Evolutionary conservation across 2,329 filamentous ascomycete species (phyloP), one percentile per base, ranked within the genome.

Genomic region (Cladosporium sp.): DNA sequence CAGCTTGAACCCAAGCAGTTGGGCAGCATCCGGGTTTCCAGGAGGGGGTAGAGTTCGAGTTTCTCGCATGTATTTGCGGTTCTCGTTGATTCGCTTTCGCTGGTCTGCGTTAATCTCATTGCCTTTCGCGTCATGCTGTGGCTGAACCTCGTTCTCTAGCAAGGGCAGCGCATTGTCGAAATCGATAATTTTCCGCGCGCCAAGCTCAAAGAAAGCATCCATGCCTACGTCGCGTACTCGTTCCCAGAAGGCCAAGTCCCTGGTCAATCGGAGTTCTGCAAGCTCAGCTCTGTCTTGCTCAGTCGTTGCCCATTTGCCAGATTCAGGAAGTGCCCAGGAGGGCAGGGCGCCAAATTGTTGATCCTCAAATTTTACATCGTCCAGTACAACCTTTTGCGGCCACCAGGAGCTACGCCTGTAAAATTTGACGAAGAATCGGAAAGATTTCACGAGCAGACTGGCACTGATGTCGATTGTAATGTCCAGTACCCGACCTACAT

Each of bases 401-500:
- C 94, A 99, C 94, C 94, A 99, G 22, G 93, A 96, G 76, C 93
- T 97, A 60, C 87, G 86, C 59, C 93, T 84, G 22, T 99, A 80
- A 50, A 97, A 87, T 72, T 96, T 96, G 71, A 97, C 88, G 69
- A 97, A 97, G 76, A 97, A 99, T 34, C 88, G 86, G 71, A 88
- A 92, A 65, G 96, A 91, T 70, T 95, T 95, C 68, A 99, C 90
- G 55, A 99, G 83, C 0, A 96, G 88, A 12, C 92, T 91, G 1
- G 94, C 94, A 70, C 96, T 96, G 34, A 97, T 92, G 70, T 99
- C 94, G 17, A 99, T 82, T 0, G 92, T 95, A 20, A 97, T 91
- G 72, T 99, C 94, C 11, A 99, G 82, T 4, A 95, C 93, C 69
- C 95, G 85, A 51, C 94, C 95, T 38, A 97, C 94, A 72, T 99